Evolutionary conservation across 139 green algal genomes (phyloP), one percentile per base, ranked within the genome.

Genomic region (Tetraselmis chui): DNA sequence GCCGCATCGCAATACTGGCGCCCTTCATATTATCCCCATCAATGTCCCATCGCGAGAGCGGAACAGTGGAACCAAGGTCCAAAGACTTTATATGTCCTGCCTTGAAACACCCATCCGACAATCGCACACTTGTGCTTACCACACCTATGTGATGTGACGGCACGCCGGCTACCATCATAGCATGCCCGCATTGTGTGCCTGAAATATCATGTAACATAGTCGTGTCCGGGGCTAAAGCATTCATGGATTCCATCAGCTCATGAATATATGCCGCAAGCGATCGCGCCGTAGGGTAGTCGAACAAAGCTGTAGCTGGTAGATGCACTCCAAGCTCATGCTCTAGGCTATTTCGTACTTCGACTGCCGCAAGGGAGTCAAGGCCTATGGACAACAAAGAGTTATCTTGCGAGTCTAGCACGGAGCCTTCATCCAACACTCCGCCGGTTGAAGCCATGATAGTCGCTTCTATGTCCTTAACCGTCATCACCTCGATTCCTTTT

Each of bases 211-310:
- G 45, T 5, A 18, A 67, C 45, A 67, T 18, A 18, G 18, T 25
- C 11, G 45, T 18, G 45, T n/a, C 45, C 45, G 45, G 45, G 11
- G 45, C 45, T 67, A 18, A 67, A 18, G 11, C 18, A 67, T 18
- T 67, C 18, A n/a, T n/a, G n/a, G 45, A 5, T 67, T 67, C 11
- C 18, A 67, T 67, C 11, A 18, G 5, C 18, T 5, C 45, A 25
- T 67, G 45, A 18, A 67, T 67, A 18, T 25, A 67, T 18, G 45
- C 18, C 11, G 45, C 45, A 18, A 67, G 45, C 45, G 45, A 67
- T 18, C 18, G 11, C 11, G 86, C 29, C 1, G 90, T 89, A 30
- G 92, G 91, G 82, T 92, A 91, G 84, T 96, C 92, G 80, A 96
- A 93, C 2, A 89, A 86, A 25, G 94, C 77, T 0, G 92, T 95